Evolutionary conservation across 768 basidiomycete species (phyloP), one percentile per base, ranked within the genome.

Genomic region (Rhizopogon vulgaris): DNA sequence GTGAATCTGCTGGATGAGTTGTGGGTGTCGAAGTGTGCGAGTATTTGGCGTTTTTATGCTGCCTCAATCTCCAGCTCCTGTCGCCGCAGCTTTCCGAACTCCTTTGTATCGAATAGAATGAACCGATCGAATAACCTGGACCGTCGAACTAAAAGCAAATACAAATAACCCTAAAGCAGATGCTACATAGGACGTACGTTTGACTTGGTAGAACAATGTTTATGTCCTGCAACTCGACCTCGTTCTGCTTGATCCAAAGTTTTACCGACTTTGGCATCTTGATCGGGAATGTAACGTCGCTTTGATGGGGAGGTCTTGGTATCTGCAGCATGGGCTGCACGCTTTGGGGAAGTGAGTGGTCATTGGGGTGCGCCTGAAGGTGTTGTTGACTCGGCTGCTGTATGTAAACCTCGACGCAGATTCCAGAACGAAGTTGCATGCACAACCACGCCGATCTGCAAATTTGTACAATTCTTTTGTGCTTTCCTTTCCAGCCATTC

Each of bases 191-290:
- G n/a, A n/a, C 89, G 52, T 52, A 94, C 94, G 63, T 92, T 92
- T 6, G 83, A 76, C 94, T 92, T 28, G 90, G 77, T 11, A 98
- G 69, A 1, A 94, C 88, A 0, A 87, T 85, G 55, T 81, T 94
- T 47, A 91, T 76, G 66, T 95, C 90, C 49, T 79, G 74, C 15
- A 94, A 74, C 66, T 93, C 87, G n/a, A 90, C 74, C 59, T 91
- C 87, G 51, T 79, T 82, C 63, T 73, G 72, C 62, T 61, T 66
- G 54, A 96, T 91, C 62, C 83, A n/a, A n/a, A n/a, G 85, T 72
- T 94, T 96, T 52, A 95, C n/a, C 94, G 18, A 85, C 77, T 46
- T 93, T 93, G 3, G 82, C 68, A 64, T 97, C 95, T 0, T 76
- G 58, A 66, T 97, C 88, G 0, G 88, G 74, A 12, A 87, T 81